Evolutionary conservation across 345 rosid species (phyloP).

Genomic region (Dovyalis caffra): DNA sequence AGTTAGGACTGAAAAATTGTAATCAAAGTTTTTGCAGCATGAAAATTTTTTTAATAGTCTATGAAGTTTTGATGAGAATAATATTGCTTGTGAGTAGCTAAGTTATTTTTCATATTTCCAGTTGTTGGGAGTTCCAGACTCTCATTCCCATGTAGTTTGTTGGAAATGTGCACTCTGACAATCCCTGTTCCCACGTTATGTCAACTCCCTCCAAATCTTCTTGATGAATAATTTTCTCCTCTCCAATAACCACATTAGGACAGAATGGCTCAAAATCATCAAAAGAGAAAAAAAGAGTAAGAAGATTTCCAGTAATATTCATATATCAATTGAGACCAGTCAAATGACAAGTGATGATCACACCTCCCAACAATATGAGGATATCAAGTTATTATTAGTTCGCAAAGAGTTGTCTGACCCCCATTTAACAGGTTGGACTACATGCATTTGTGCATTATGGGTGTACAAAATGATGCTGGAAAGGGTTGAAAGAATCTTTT

Average conservation of each 20-base stretch:
- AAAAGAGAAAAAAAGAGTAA: not conserved
- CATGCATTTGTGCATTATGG: too few relatives aligned
- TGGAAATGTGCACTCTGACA: not conserved
- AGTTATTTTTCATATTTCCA: not conserved
- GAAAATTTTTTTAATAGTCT: not conserved
- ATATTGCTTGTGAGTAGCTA: not conserved
- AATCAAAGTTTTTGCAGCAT: not conserved
- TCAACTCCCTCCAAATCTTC: not conserved
- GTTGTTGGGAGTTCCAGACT: not conserved
- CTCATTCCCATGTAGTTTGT: not conserved
- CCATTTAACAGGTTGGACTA: too few relatives aligned
- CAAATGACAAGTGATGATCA: not conserved
- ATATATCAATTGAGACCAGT: not conserved
- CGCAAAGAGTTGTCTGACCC: too few relatives aligned
- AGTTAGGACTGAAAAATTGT: constrained; percentile 7
- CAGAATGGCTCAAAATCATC: not conserved
- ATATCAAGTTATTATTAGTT: too few relatives aligned
- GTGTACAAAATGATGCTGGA: not conserved
- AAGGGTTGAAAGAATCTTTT: not conserved
- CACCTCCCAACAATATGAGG: too few relatives aligned
- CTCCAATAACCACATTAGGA: not conserved
- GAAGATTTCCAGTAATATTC: not conserved
- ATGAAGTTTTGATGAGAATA: not conserved
- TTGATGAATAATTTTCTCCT: not conserved
- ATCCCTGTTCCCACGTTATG: not conserved